These are phyloP conservation scores for Bryopsis sp. DNA, from an alignment of 139 green algal species.

Conservation along the genomic window DNA sequence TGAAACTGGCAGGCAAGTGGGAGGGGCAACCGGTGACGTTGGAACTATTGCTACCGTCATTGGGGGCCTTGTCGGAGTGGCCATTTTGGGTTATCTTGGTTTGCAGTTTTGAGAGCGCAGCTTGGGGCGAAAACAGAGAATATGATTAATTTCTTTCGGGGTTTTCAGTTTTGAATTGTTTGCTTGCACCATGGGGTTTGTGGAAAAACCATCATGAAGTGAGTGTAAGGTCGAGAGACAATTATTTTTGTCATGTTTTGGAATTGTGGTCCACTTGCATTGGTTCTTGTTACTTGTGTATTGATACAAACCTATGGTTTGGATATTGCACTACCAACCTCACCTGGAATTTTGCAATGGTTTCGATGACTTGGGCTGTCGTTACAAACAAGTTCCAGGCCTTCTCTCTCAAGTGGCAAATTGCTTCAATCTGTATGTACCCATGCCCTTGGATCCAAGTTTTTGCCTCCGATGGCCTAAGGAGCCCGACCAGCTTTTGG, in stretches of 20 bases:
- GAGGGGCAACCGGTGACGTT: conserved; percentile 39
- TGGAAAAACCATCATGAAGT: neutral
- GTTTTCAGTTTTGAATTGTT: conserved; percentile 6
- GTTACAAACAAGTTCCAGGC: neutral
- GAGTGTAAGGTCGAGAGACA: neutral
- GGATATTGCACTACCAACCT: neutral
- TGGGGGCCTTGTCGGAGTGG: conserved; percentile 39
- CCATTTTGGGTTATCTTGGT: conserved; percentile 14
- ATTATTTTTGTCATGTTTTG: too few relatives aligned
- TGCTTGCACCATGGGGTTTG: neutral
- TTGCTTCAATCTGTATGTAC: neutral
- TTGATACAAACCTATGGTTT: too few relatives aligned
- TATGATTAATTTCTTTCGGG: conserved; percentile 7
- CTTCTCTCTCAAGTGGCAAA: neutral
- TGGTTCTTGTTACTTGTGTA: too few relatives aligned
- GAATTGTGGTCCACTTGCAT: too few relatives aligned
- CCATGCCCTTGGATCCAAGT: neutral
- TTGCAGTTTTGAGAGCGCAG: neutral
- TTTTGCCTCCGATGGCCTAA: too few relatives aligned
- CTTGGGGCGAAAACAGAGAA: neutral
- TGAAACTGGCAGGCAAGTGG: conserved; percentile 53
- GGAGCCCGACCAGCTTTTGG: too few relatives aligned
- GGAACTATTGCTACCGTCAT: conserved; percentile 67
- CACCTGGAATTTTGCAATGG: neutral
- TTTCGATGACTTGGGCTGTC: neutral